phyloP scores from a whole-genome alignment of 169 alveolate genomes.

The Sarcocystis neurona region DNA sequence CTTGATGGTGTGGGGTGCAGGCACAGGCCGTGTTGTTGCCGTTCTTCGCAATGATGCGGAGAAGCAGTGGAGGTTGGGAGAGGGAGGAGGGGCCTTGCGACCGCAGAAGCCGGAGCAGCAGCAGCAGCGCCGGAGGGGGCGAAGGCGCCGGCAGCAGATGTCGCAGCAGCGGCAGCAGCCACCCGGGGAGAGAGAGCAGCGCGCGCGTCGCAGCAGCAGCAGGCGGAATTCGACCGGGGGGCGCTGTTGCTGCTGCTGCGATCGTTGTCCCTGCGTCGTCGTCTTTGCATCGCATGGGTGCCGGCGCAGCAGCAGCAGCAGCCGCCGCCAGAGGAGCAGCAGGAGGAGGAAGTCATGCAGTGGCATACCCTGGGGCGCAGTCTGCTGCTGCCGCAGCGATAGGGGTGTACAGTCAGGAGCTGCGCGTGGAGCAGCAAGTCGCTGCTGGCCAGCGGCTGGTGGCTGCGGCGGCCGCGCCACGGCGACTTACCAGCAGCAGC shows the following conservation, averaged over 20 bases:
- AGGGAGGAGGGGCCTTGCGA: neutral
- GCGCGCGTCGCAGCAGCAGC: neutral
- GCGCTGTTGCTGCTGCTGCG: conserved; percentile 7
- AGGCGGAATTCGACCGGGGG: neutral
- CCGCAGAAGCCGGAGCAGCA: conserved; percentile 11
- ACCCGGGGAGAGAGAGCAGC: neutral
- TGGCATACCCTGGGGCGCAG: neutral
- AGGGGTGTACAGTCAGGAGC: neutral
- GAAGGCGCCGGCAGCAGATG: no score
- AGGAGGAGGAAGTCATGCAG: neutral
- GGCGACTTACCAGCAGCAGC: neutral
- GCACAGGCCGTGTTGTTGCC: neutral
- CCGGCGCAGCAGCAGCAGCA: conserved; percentile 35
- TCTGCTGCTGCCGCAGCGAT: conserved; percentile 3
- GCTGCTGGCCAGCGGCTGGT: neutral
- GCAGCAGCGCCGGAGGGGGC: conserved; percentile 27
- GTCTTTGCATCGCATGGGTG: conserved; percentile 6
- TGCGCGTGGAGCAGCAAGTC: neutral
- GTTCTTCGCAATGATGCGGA: neutral
- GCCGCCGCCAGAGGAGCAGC: conserved; percentile 4
- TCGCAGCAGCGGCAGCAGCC: conserved; percentile 6
- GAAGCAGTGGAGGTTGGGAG: neutral
- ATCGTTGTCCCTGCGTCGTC: conserved; percentile 1
- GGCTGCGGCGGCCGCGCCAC: conserved; percentile 4
- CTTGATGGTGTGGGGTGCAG: neutral